These are phyloP conservation scores for Sporodiniella umbellata DNA, from an alignment of 371 early-diverging fungal species.

Conservation along the genomic window DNA sequence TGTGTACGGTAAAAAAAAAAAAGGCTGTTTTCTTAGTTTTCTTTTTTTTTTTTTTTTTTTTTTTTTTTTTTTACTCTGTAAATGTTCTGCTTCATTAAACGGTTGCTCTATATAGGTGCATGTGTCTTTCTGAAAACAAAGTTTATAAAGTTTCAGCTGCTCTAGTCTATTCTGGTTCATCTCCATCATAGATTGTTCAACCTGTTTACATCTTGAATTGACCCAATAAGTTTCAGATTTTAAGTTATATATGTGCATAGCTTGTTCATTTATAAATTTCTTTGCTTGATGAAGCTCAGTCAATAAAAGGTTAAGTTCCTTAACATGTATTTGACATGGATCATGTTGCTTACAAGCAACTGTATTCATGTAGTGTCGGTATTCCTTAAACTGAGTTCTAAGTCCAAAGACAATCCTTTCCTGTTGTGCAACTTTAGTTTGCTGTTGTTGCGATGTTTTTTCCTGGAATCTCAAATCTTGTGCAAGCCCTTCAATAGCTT, in stretches of 20 bases:
- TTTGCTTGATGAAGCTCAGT: slow-evolving; percentile 35
- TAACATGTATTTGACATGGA: not conserved
- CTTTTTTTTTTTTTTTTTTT: not conserved
- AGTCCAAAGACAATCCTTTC: not conserved
- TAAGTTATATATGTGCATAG: slow-evolving; percentile 23
- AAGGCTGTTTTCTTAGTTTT: not conserved
- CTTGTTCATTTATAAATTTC: slow-evolving; percentile 37
- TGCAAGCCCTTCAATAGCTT: not conserved
- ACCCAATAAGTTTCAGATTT: slow-evolving; percentile 40
- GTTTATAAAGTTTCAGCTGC: not conserved
- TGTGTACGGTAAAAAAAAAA: not conserved
- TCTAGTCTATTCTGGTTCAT: slow-evolving; percentile 3
- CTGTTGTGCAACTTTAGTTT: slow-evolving; percentile 3
- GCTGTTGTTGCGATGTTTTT: slow-evolving; percentile 3
- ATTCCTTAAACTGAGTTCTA: slow-evolving; percentile 20
- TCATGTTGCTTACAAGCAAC: not conserved
- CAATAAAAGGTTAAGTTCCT: slow-evolving; percentile 15
- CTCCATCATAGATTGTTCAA: not conserved
- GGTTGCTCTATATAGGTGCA: not conserved
- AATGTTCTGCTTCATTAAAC: not conserved
- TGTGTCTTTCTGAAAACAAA: not conserved
- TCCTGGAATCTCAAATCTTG: not conserved
- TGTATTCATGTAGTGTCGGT: slow-evolving; percentile 8
- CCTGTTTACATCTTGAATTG: slow-evolving; percentile 24
- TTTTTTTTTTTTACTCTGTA: not conserved